Conservation (phyloP, 2,329 filamentous ascomycete species). For the Parasarocladium wereldwijsianum region DNA sequence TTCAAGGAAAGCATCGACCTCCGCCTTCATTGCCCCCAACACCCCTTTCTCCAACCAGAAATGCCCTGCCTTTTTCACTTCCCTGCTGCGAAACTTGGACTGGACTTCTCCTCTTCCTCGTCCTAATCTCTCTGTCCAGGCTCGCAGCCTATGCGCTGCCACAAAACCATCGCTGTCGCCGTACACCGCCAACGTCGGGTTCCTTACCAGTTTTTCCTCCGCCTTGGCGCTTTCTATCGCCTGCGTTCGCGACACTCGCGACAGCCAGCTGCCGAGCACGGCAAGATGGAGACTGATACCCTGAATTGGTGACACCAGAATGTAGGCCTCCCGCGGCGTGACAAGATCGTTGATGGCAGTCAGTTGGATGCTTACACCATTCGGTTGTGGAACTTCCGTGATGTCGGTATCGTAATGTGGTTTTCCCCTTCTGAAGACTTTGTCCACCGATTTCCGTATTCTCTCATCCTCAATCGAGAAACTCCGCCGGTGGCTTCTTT, state of each 20-base stretch:
- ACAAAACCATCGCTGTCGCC: slow-evolving; percentile 66
- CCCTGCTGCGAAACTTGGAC: slow-evolving; percentile 31
- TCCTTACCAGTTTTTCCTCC: slow-evolving; percentile 40
- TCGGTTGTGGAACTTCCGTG: no score
- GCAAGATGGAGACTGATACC: slow-evolving; percentile 45
- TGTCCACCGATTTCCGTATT: no score
- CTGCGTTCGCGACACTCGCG: slow-evolving; percentile 9
- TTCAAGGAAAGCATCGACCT: not conserved
- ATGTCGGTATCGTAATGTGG: no score
- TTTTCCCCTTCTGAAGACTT: no score
- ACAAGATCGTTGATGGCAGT: not conserved
- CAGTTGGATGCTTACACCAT: no score
- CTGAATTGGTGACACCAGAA: slow-evolving; percentile 55
- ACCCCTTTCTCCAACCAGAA: slow-evolving; percentile 47
- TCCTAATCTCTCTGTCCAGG: slow-evolving; percentile 47
- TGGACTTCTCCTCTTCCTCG: slow-evolving; percentile 10
- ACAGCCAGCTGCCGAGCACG: slow-evolving; percentile 40
- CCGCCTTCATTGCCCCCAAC: slow-evolving; percentile 15
- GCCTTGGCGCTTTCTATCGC: slow-evolving; percentile 15
- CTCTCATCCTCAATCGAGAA: no score
- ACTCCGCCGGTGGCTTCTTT: slow-evolving; percentile 15
- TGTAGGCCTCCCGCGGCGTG: slow-evolving; percentile 26
- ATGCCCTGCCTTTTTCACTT: slow-evolving; percentile 41
- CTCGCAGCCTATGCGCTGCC: slow-evolving; percentile 44
- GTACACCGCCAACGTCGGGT: slow-evolving; percentile 55